Percentiles rank a stretch among this genome's conserved stretches.
Evolutionary conservation across 2,329 filamentous ascomycete genomes (phyloP).

Genomic region (Plectosphaerella sp.): DNA sequence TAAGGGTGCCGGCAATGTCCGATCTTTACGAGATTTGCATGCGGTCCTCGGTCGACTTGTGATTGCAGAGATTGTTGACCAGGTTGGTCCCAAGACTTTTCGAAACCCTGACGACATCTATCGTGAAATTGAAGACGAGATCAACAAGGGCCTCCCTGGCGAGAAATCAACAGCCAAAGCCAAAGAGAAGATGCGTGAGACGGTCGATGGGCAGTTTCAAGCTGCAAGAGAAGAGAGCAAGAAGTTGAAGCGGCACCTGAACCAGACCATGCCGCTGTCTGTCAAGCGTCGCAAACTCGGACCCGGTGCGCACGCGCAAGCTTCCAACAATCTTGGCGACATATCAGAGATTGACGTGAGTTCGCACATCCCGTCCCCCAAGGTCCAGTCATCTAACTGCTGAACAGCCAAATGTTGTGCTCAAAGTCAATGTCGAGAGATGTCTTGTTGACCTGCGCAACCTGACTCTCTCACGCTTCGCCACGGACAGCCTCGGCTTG

Average conservation of each 20-base stretch:
- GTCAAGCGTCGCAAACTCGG: conserved; percentile 52
- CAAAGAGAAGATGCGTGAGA: conserved; percentile 56
- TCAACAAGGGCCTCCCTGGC: conserved; percentile 43
- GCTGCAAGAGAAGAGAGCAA: conserved; percentile 49
- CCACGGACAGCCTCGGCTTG: conserved; percentile 64
- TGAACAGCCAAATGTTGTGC: conserved; percentile 62
- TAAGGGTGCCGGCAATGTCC: conserved; percentile 32
- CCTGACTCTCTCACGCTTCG: conserved; percentile 68
- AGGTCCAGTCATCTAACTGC: conserved; percentile 5
- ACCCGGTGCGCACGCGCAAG: conserved; percentile 37
- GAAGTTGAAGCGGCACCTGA: conserved; percentile 46
- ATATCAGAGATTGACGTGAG: conserved; percentile 50
- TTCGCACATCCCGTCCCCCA: conserved; percentile 8
- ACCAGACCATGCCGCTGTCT: conserved; percentile 30
- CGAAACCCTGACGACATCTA: conserved; percentile 57
- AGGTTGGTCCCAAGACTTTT: conserved; percentile 53
- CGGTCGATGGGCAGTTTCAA: conserved; percentile 48
- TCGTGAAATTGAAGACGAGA: conserved; percentile 58
- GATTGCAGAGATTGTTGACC: conserved; percentile 62
- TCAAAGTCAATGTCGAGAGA: conserved; percentile 82
- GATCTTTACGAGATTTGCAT: conserved; percentile 44
- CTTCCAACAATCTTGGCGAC: conserved; percentile 24
- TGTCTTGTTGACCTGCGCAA: conserved; percentile 80
- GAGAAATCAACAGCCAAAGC: conserved; percentile 50
- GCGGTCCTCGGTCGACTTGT: conserved; percentile 51